These are phyloP conservation scores for Exserohilum rostratum DNA, from an alignment of 2,329 filamentous ascomycete genomes.

Conservation along the genomic window DNA sequence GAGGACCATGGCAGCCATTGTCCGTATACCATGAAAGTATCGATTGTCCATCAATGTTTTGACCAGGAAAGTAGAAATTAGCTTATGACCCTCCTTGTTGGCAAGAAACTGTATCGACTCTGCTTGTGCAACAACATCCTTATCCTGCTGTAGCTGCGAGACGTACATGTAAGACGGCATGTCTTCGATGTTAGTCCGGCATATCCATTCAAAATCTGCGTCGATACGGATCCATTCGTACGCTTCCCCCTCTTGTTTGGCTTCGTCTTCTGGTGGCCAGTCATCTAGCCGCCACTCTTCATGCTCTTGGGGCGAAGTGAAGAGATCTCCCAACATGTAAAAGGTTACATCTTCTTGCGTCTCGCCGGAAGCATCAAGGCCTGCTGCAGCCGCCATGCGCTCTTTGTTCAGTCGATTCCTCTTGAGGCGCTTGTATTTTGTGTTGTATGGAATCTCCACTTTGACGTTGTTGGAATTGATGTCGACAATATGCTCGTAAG, in stretches of 20 bases:
- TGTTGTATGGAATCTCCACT: constrained; percentile 97
- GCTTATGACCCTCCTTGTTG: constrained; percentile 70
- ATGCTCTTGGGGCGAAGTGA: constrained; percentile 81
- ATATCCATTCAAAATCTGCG: constrained; percentile 98
- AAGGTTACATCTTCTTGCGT: constrained; percentile 78
- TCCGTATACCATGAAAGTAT: constrained; percentile 92
- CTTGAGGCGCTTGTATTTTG: constrained; percentile 97
- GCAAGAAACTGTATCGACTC: constrained; percentile 75
- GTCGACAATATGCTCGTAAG: constrained; percentile 96
- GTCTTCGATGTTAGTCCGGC: constrained; percentile 73
- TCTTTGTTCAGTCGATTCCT: constrained; percentile 83
- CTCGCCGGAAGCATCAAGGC: constrained; percentile 67
- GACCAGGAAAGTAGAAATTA: constrained; percentile 87
- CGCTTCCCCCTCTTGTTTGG: constrained; percentile 91
- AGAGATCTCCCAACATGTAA: constrained; percentile 89
- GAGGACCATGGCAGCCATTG: constrained; percentile 80
- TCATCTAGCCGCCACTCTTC: constrained; percentile 83
- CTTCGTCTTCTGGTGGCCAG: constrained; percentile 87
- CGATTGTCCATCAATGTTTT: constrained; percentile 88
- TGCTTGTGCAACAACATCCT: constrained; percentile 88
- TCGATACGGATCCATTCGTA: constrained; percentile 99
- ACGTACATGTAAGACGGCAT: constrained; percentile 98
- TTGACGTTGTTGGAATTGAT: constrained; percentile 85
- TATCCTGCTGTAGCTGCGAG: constrained; percentile 94
- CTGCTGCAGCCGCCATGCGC: constrained; percentile 68